Conservation (phyloP, 345 rosid genomes). For the Angophora floribunda region DNA sequence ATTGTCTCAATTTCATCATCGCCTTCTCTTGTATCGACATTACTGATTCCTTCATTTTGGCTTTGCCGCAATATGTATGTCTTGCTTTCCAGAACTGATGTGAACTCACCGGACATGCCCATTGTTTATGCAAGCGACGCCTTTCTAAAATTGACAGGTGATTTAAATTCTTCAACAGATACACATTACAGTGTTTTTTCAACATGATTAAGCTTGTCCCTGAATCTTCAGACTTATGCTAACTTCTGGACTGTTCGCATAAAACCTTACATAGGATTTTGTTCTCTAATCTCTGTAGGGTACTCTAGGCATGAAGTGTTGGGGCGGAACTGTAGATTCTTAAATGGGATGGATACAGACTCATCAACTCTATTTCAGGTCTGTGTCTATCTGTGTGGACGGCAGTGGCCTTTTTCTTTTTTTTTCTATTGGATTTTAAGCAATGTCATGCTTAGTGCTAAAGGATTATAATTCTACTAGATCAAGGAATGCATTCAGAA, state of each 20-base stretch:
- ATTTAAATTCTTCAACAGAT: neutral
- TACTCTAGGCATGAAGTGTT: constrained; percentile 78
- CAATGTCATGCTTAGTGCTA: neutral
- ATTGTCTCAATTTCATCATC: neutral
- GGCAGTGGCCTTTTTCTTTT: neutral
- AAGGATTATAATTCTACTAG: constrained; percentile 15
- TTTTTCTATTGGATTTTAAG: neutral
- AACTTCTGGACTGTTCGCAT: neutral
- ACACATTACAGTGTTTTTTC: neutral
- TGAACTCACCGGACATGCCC: constrained; percentile 67
- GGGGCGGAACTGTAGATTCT: constrained; percentile 65
- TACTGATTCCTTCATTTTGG: neutral
- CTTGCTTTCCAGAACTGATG: constrained; percentile 57
- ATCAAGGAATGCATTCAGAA: constrained; percentile 53
- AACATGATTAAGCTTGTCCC: neutral
- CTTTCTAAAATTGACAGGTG: constrained; percentile 86
- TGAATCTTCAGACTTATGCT: neutral
- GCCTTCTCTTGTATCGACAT: constrained; percentile 9
- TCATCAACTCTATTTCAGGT: constrained; percentile 47
- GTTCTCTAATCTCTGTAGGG: constrained; percentile 26
- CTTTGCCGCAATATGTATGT: neutral
- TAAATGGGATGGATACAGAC: constrained; percentile 71
- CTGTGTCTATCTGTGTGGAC: neutral
- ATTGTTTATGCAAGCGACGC: constrained; percentile 88
- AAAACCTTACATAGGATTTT: neutral